Percentiles rank a stretch among this genome's conserved stretches.
These are phyloP conservation scores for Reutealis trisperma DNA, from an alignment of 345 rosid genomes.

Conservation along the genomic window DNA sequence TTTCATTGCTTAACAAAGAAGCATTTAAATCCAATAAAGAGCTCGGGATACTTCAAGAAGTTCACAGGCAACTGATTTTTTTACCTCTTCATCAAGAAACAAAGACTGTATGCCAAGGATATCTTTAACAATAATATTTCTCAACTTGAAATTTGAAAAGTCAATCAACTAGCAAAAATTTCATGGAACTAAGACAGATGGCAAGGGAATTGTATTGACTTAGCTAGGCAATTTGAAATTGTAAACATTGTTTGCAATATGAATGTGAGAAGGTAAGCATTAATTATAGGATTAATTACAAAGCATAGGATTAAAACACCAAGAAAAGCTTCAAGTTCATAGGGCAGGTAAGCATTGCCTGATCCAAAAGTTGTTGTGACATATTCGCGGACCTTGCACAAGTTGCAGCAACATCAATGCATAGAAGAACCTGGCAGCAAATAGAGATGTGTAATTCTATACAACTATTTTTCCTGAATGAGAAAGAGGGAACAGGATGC, in stretches of 20 bases:
- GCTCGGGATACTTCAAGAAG: background rate
- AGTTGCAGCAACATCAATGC: slow-evolving; percentile 89
- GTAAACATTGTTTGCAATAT: slow-evolving; percentile 2
- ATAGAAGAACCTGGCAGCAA: slow-evolving; percentile 76
- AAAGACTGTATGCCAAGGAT: background rate
- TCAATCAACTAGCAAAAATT: background rate
- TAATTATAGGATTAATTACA: background rate
- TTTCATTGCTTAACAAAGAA: background rate
- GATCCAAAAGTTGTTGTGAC: slow-evolving; percentile 79
- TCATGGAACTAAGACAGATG: background rate
- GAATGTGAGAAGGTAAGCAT: background rate
- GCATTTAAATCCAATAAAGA: background rate
- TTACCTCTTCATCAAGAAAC: background rate
- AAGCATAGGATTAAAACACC: background rate
- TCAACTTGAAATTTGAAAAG: background rate
- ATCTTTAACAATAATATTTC: background rate
- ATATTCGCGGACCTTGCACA: slow-evolving; percentile 74
- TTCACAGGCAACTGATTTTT: background rate
- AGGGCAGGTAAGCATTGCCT: slow-evolving; percentile 49
- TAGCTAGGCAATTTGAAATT: background rate
- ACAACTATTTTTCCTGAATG: slow-evolving; percentile 8
- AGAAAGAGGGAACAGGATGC: slow-evolving; percentile 18
- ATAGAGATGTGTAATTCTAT: slow-evolving; percentile 28
- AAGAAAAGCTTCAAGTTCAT: slow-evolving; percentile 20
- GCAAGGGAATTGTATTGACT: background rate